Evolutionary conservation across 139 green algal genomes (phyloP).

Genomic region (Chlamydomonas applanata): DNA sequence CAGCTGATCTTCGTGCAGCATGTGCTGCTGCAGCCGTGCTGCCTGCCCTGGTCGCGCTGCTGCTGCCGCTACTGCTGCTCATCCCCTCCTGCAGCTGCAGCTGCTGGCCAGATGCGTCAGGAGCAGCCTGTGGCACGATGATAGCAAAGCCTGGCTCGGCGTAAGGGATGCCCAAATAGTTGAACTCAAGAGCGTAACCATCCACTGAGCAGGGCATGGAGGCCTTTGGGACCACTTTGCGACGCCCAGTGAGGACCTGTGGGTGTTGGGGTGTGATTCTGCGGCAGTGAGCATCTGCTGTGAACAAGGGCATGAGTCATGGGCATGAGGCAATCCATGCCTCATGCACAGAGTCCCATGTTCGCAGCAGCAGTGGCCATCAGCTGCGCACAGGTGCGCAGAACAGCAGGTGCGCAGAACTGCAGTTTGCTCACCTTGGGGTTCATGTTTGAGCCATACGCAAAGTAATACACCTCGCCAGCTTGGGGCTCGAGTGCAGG

Average conservation of each 20-base stretch:
- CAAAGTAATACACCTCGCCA: conserved; percentile 38
- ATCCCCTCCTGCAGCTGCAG: neutral
- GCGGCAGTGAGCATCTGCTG: no score
- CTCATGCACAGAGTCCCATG: neutral
- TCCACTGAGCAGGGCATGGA: conserved; percentile 18
- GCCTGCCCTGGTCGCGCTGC: neutral
- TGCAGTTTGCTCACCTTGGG: neutral
- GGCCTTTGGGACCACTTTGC: conserved; percentile 17
- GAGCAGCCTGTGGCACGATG: conserved; percentile 11
- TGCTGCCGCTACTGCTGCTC: conserved; percentile 16
- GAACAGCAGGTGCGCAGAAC: neutral
- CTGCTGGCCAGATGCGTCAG: conserved; percentile 6
- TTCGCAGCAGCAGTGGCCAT: neutral
- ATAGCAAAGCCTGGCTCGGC: conserved; percentile 46
- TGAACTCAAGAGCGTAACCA: conserved; percentile 13
- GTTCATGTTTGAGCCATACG: conserved; percentile 43
- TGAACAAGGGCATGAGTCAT: neutral
- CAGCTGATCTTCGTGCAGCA: neutral
- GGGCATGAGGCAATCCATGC: neutral
- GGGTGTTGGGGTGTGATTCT: no score
- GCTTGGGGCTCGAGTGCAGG: neutral
- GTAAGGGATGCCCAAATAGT: conserved; percentile 29
- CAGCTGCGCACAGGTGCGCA: neutral
- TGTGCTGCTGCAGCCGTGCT: neutral
- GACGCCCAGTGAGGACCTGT: conserved; percentile 28